Conservation (phyloP, 129 eudicot genomes). For the Flaveria bidentis region DNA sequence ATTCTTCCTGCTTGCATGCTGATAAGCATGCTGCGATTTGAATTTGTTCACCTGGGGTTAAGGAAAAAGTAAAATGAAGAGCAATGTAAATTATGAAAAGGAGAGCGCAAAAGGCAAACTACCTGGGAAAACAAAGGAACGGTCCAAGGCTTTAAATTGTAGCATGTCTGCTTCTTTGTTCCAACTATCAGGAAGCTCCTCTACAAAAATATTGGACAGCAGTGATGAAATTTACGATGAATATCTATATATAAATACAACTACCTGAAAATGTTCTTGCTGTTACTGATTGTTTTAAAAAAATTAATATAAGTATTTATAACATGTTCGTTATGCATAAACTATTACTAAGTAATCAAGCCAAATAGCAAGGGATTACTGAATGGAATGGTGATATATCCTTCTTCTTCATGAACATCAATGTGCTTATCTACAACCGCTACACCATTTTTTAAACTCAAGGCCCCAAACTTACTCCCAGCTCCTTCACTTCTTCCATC, state of each 20-base stretch:
- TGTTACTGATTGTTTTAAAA: background rate
- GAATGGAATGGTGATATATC: constrained; percentile 67
- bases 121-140: constrained; percentile 90
- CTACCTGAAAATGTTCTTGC: background rate
- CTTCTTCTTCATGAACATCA: constrained; percentile 79
- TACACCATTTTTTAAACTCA: constrained; percentile 30
- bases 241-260: constrained; percentile 15
- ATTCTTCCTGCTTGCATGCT: constrained; percentile 64
- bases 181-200: constrained; percentile 78
- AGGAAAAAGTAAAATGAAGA: constrained; percentile 3
- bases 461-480: constrained; percentile 34
- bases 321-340: constrained; percentile 4
- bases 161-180: constrained; percentile 53
- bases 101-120: constrained; percentile 14
- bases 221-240: constrained; percentile 6
- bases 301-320: background rate
- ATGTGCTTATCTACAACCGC: constrained; percentile 50
- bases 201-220: constrained; percentile 41
- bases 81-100: background rate
- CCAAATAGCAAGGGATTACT: constrained; percentile 43
- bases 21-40: constrained; percentile 75
- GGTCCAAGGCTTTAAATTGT: constrained; percentile 67
- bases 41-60: constrained; percentile 71
- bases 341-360: constrained; percentile 19
- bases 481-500: constrained; percentile 36